Conservation (phyloP, 495 filamentous ascomycete species). For the Geopyxis carbonaria region DNA sequence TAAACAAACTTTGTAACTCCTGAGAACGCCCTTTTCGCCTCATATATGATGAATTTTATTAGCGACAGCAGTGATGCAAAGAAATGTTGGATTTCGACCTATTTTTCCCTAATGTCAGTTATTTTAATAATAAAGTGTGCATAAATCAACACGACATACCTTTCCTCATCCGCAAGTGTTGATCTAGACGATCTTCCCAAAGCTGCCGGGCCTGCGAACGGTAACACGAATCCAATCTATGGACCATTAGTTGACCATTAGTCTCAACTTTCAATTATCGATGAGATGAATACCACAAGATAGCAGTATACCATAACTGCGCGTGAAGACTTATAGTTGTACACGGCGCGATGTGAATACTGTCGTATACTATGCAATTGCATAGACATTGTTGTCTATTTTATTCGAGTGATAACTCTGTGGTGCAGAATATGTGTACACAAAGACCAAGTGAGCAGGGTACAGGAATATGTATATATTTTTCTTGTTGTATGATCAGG, state of each 20-base stretch:
- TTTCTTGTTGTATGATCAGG: no score
- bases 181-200: no score
- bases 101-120: not conserved
- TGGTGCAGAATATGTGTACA: no score
- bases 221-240: slow-evolving; percentile 13
- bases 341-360: slow-evolving; percentile 2
- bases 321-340: slow-evolving; percentile 2
- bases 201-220: slow-evolving; percentile 15
- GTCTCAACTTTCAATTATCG: not conserved
- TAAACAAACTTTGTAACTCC: no score
- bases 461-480: no score
- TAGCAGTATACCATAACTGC: slow-evolving; percentile 14
- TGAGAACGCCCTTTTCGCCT: not conserved
- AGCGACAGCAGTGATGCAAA: slow-evolving; percentile 19
- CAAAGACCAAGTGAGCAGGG: no score
- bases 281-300: slow-evolving; percentile 7
- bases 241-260: not conserved
- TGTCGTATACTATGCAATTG: slow-evolving; percentile 1
- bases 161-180: not conserved
- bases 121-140: not conserved
- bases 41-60: not conserved
- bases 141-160: no score
- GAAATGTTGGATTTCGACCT: slow-evolving; percentile 5
- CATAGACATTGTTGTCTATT: no score
- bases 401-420: no score